Conservation (phyloP, 208 protist species). For the Leishmania tarentolae region DNA sequence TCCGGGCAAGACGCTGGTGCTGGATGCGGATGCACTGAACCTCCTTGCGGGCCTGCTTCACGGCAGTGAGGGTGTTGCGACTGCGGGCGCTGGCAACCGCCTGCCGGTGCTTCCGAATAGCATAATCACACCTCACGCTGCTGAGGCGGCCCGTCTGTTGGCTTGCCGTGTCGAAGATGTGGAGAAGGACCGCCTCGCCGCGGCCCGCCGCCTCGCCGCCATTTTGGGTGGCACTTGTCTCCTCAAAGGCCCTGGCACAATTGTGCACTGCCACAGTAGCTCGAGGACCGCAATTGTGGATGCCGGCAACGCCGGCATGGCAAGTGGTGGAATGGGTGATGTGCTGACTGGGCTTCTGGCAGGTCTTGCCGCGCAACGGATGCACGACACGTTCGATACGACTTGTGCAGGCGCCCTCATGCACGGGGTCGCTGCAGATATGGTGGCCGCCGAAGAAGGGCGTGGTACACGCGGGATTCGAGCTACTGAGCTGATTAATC, state of each 20-base stretch:
- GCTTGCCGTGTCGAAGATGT: conserved; percentile 57
- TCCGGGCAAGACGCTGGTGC: conserved; percentile 52
- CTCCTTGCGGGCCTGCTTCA: conserved; percentile 32
- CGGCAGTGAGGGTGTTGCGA: background rate
- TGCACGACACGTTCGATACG: conserved; percentile 34
- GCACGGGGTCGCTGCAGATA: conserved; percentile 75
- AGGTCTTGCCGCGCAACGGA: conserved; percentile 50
- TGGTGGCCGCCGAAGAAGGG: conserved; percentile 34
- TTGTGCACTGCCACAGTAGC: conserved; percentile 40
- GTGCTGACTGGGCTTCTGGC: conserved; percentile 74
- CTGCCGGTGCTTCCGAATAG: conserved; percentile 39
- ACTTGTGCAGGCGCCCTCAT: conserved; percentile 59
- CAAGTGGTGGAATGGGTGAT: conserved; percentile 83
- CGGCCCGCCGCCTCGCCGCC: conserved; percentile 45
- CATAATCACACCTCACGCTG: conserved; percentile 82
- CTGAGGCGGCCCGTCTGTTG: conserved; percentile 74
- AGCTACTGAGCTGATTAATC: conserved; percentile 62
- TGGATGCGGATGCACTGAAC: conserved; percentile 82
- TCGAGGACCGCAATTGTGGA: conserved; percentile 52
- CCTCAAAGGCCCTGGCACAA: conserved; percentile 77
- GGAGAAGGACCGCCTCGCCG: conserved; percentile 64
- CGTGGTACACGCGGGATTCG: conserved; percentile 66
- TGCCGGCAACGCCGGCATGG: conserved; percentile 88
- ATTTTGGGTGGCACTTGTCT: conserved; percentile 63
- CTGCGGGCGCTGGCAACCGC: background rate